Percentiles rank a stretch among this genome's conserved stretches.
Conservation (phyloP, 129 eudicot genomes). For the Silybum marianum region DNA sequence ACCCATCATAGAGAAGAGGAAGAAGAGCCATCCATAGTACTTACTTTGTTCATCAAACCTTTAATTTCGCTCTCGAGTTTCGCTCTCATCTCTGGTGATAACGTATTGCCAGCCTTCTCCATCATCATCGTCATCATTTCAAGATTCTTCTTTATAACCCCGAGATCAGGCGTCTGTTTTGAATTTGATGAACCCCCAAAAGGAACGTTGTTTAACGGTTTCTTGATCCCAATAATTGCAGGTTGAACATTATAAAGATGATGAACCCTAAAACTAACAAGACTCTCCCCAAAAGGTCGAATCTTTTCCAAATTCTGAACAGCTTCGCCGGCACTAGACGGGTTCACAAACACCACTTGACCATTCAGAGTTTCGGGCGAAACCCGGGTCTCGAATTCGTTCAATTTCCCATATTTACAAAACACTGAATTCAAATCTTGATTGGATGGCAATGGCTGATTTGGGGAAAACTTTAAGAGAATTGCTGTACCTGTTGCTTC, state of each 20-base stretch:
- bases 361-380: conserved; percentile 26
- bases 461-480: conserved; percentile 48
- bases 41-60: conserved; percentile 69
- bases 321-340: conserved; percentile 46
- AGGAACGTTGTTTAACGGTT: conserved; percentile 2
- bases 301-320: conserved; percentile 48
- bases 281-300: conserved; percentile 54
- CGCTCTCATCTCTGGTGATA: conserved; percentile 69
- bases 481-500: conserved; percentile 51
- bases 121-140: conserved; percentile 78
- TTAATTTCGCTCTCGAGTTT: conserved; percentile 72
- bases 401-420: conserved; percentile 52
- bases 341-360: conserved; percentile 47
- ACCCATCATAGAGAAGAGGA: conserved; percentile 41
- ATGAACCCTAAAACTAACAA: conserved; percentile 43
- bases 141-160: conserved; percentile 57
- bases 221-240: conserved; percentile 16
- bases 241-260: conserved; percentile 31
- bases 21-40: conserved; percentile 55
- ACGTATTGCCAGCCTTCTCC: conserved; percentile 67
- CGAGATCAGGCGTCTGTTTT: conserved; percentile 47
- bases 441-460: conserved; percentile 39
- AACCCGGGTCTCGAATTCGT: conserved; percentile 42
- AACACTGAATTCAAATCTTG: conserved; percentile 49
- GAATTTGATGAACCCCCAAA: not conserved